These are phyloP conservation scores for Rhizoctonia solani DNA, from an alignment of 1,284 basidiomycete genomes.

Conservation along the genomic window DNA sequence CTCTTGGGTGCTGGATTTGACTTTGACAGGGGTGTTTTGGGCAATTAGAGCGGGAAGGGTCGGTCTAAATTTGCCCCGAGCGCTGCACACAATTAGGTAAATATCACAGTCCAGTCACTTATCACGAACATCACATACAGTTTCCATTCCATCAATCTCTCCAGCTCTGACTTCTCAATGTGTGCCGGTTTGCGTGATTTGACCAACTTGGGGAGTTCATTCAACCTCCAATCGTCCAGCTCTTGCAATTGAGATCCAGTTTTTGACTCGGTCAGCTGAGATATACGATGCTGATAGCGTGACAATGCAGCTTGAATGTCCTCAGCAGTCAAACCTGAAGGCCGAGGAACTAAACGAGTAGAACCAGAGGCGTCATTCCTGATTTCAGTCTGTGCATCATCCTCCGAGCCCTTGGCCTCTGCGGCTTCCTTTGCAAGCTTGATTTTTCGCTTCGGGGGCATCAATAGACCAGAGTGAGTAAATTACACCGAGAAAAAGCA, in stretches of 20 bases:
- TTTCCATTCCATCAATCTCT: constrained; percentile 32
- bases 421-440: not conserved
- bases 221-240: constrained; percentile 28
- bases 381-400: not conserved
- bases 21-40: constrained; percentile 20
- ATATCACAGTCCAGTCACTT: not conserved
- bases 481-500: constrained; percentile 7
- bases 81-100: constrained; percentile 15
- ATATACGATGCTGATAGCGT: constrained; percentile 3
- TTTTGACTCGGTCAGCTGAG: constrained; percentile 6
- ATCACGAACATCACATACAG: not conserved
- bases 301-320: constrained; percentile 15
- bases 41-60: constrained; percentile 9
- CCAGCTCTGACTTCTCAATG: constrained; percentile 16
- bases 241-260: constrained; percentile 5
- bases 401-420: not conserved
- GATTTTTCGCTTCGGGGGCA: constrained; percentile 24
- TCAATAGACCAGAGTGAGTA: constrained; percentile 9
- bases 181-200: constrained; percentile 8
- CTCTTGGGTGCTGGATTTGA: constrained; percentile 16
- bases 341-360: not conserved
- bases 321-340: constrained; percentile 1
- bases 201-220: not conserved
- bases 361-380: not conserved
- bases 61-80: constrained; percentile 33